A percentile compares a stretch with the other conserved stretches of the same genome.
These are phyloP conservation scores for Podila verticillata DNA, from an alignment of 192 early-diverging fungal species.

Conservation along the genomic window DNA sequence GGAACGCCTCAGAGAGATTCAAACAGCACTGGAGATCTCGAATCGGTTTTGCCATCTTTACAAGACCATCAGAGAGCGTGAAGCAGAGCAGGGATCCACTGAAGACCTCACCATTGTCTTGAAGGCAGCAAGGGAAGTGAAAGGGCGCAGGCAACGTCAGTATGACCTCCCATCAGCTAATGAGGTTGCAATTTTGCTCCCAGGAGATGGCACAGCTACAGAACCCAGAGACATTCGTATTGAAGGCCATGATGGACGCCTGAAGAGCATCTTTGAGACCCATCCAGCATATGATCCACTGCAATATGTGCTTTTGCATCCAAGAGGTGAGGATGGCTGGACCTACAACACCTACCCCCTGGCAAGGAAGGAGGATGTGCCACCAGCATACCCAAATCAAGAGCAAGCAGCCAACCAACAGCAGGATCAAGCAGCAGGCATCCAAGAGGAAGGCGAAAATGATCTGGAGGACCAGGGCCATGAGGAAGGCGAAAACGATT, in stretches of 20 bases:
- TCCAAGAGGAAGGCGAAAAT: too few species aligned
- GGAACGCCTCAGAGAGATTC: background rate
- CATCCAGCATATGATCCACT: slow-evolving; percentile 15
- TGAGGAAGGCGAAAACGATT: too few species aligned
- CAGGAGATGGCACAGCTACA: slow-evolving; percentile 4
- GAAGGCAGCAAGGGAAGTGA: slow-evolving; percentile 6
- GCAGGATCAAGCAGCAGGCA: background rate
- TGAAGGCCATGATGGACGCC: background rate
- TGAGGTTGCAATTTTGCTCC: slow-evolving; percentile 3
- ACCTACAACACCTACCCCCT: background rate
- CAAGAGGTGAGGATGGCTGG: slow-evolving; percentile 28
- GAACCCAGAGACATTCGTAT: slow-evolving; percentile 23
- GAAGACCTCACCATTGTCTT: background rate
- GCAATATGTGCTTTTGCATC: slow-evolving; percentile 24
- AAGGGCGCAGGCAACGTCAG: slow-evolving; percentile 9
- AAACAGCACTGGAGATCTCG: background rate
- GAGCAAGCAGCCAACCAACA: background rate
- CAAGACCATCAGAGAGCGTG: background rate
- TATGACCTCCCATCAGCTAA: slow-evolving; percentile 8
- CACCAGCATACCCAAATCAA: background rate
- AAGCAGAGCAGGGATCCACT: background rate
- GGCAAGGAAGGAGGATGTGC: background rate
- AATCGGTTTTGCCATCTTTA: background rate
- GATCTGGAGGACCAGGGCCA: background rate
- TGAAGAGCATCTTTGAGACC: slow-evolving; percentile 13